A percentile compares a stretch with the other conserved stretches of the same genome.
These are phyloP conservation scores for Sistotremastrum niveocremeum DNA, from an alignment of 768 basidiomycete species.

Conservation along the genomic window DNA sequence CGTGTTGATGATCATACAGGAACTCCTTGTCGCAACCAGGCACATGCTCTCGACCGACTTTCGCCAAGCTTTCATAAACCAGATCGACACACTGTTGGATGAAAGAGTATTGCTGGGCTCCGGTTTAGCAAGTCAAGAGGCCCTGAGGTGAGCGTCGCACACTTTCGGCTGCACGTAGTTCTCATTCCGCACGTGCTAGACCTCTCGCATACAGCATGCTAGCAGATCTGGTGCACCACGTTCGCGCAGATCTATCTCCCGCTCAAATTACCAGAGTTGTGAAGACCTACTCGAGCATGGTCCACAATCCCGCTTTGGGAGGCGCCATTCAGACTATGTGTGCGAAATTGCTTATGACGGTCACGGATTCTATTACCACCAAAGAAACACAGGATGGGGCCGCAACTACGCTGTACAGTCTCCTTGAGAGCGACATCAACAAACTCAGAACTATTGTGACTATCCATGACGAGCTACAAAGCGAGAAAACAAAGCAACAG, in stretches of 20 bases:
- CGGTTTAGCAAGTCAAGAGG: slow-evolving; percentile 74
- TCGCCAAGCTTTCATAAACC: slow-evolving; percentile 61
- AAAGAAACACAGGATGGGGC: slow-evolving; percentile 66
- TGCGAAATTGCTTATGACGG: slow-evolving; percentile 83
- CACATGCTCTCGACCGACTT: slow-evolving; percentile 75
- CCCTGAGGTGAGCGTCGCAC: slow-evolving; percentile 42
- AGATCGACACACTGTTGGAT: slow-evolving; percentile 82
- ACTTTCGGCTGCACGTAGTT: slow-evolving; percentile 2
- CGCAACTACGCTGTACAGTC: slow-evolving; percentile 49
- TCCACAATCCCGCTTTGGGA: slow-evolving; percentile 77
- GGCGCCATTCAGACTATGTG: slow-evolving; percentile 79
- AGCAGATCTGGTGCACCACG: slow-evolving; percentile 87
- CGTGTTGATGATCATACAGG: slow-evolving; percentile 30
- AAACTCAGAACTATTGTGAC: slow-evolving; percentile 71
- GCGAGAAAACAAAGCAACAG: slow-evolving; percentile 34
- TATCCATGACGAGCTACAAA: slow-evolving; percentile 42
- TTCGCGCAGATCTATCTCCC: slow-evolving; percentile 67
- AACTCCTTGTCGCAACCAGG: slow-evolving; percentile 83
- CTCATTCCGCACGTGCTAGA: slow-evolving; percentile 22
- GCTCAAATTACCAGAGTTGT: slow-evolving; percentile 67
- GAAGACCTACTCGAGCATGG: slow-evolving; percentile 72
- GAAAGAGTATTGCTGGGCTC: slow-evolving; percentile 82
- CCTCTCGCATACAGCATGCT: slow-evolving; percentile 76
- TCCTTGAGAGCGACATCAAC: slow-evolving; percentile 75
- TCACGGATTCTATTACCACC: slow-evolving; percentile 66